Evolutionary conservation across 768 basidiomycete genomes (phyloP), one percentile per base, ranked within the genome.

Genomic region (Sistotremastrum suecicum): DNA sequence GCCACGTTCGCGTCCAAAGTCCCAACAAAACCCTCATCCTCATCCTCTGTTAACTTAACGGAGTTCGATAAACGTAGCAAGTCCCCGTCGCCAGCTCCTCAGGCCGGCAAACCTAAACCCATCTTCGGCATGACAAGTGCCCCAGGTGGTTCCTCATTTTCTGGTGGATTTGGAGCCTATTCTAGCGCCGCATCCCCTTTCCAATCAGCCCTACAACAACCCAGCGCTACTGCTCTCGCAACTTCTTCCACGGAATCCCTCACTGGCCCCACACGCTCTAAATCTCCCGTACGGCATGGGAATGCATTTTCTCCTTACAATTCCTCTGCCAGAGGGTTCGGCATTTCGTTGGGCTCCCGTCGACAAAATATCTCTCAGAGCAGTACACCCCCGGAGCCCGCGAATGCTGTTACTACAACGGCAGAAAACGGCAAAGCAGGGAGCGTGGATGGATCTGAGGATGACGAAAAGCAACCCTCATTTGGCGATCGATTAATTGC

Each of bases 401-500:
- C 52, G 10, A 49, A 50, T 33, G 58, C 61, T 20, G 66, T 60
- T 37, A 58, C 72, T 2, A 59, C 65, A 44, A 69, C 63, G 37
- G 53, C 66, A 20, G 20, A 20, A 20, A 20, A 20, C 20, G 20
- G 68, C 49, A 65, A 61, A 5, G 69, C 59, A 7, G 71, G 72
- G 28, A 56, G 58, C 35, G 60, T 54, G 29, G 63, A 55, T 37
- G 59, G 56, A 32, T 59, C 58, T 20, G 60, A 63, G 6, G 74
- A 74, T 33, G 72, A 72, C 10, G 63, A 67, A 32, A 66, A 66
- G 46, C 45, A 61, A 64, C 44, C 30, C 58, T 57, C 62, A 42
- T 85, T 85, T 60, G 77, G 80, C 7, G 82, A 78, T 56, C 76
- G 72, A 46, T 56, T 85, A 51, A 66, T 83, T 43, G 78, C 80